These are phyloP conservation scores for Sugiyamaella japonica DNA, from an alignment of 1,139 yeast genomes.

Conservation along the genomic window DNA sequence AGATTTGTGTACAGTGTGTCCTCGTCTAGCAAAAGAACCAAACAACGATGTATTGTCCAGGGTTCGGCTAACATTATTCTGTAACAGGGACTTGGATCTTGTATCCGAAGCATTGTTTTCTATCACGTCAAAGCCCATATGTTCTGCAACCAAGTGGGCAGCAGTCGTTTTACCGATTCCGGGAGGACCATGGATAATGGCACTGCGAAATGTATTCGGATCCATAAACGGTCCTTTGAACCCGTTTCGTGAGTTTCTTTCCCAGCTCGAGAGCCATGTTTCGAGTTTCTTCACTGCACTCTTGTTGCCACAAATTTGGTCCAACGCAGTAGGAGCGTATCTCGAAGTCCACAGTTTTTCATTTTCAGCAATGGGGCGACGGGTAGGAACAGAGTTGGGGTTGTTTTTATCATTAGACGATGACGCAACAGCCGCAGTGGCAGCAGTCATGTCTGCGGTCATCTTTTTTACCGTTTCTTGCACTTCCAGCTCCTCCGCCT, in stretches of 20 bases:
- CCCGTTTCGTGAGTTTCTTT: constrained; percentile 52
- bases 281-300: constrained; percentile 64
- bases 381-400: not conserved
- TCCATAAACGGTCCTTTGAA: constrained; percentile 54
- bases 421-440: constrained; percentile 2
- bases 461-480: constrained; percentile 51
- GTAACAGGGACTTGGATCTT: constrained; percentile 74
- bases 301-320: constrained; percentile 90
- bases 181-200: constrained; percentile 87
- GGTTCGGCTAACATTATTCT: constrained; percentile 66
- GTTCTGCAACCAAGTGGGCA: constrained; percentile 80
- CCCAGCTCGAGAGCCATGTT: constrained; percentile 82
- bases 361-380: constrained; percentile 11
- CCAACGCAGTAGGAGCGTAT: constrained; percentile 77
- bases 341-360: constrained; percentile 78
- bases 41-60: constrained; percentile 67
- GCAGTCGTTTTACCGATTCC: constrained; percentile 97
- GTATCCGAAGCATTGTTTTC: constrained; percentile 96
- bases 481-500: constrained; percentile 58
- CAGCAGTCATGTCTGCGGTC: constrained; percentile 40
- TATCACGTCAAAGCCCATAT: constrained; percentile 74
- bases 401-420: not conserved
- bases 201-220: constrained; percentile 69
- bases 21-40: constrained; percentile 10
- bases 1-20: constrained; percentile 46